phyloP scores from a whole-genome alignment of 495 filamentous ascomycete species.

The Neurospora cerealis region DNA sequence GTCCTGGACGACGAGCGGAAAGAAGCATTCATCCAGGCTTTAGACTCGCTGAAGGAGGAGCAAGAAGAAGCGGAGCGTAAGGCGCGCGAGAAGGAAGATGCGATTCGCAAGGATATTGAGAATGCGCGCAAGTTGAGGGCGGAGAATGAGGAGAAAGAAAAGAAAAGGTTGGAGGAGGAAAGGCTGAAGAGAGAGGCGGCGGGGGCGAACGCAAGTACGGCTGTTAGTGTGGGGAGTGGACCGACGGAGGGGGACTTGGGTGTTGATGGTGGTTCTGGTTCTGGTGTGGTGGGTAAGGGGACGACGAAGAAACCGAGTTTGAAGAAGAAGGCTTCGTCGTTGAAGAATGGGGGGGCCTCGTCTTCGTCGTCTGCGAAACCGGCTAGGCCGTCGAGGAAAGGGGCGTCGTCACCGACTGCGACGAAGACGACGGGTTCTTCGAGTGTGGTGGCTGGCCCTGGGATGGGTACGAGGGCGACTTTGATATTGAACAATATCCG shows the following conservation, averaged over 20 bases:
- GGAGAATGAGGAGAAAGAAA: constrained; percentile 46
- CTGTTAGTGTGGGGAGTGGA: not conserved
- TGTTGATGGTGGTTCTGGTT: not conserved
- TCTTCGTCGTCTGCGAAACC: constrained; percentile 20
- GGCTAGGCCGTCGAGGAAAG: constrained; percentile 41
- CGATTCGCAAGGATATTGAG: constrained; percentile 49
- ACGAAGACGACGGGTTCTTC: constrained; percentile 26
- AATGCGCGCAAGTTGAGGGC: constrained; percentile 38
- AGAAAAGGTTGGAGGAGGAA: constrained; percentile 35
- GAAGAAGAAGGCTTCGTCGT: constrained; percentile 1
- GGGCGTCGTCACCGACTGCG: constrained; percentile 5
- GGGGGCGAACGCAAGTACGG: constrained; percentile 12
- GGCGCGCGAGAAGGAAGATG: constrained; percentile 53
- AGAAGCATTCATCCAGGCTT: constrained; percentile 70
- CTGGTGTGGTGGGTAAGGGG: not conserved
- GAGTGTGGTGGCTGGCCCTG: constrained; percentile 19
- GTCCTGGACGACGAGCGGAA: constrained; percentile 86
- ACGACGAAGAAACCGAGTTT: not conserved
- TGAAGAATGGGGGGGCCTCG: not conserved
- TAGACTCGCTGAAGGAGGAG: constrained; percentile 67
- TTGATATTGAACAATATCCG: constrained; percentile 45
- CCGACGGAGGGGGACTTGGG: constrained; percentile 4
- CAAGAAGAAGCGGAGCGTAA: constrained; percentile 51
- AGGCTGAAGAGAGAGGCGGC: constrained; percentile 24
- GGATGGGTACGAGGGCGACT: constrained; percentile 38